Base-by-base conservation (phyloP, 805 yeast species). In the Metschnikowia noctiluminum region DNA sequence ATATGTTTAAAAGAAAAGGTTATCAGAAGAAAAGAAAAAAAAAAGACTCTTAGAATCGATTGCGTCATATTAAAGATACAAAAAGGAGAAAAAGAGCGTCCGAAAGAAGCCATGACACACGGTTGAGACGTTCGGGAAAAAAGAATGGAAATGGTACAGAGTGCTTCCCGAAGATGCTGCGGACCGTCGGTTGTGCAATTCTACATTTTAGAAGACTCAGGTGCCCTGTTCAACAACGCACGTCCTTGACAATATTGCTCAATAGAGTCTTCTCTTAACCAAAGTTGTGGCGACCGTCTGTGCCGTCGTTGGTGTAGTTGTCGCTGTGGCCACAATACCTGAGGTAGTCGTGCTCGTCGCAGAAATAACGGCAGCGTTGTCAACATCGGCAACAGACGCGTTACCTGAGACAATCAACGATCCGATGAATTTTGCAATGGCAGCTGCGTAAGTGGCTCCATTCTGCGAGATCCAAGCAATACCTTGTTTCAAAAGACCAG, bases 401-500 rank as follows among this genome's bases (percentile, higher is more conserved):
- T 45, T 35, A 45, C 74, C 74, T 28, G 52, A 34, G 4, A 52
- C 48, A 40, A 70, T 53, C 46, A 55, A 40, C 42, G 54, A 55
- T 41, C 68, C 67, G 28, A 71, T 49, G 64, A 68, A 61, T 34
- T 49, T 28, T 35, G 68, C 66, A 42, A 66, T 43, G 13, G 58
- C 60, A 34, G 56, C 46, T 36, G 53, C 58, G 51, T 58, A 59
- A 30, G 61, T 54, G 37, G 63, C 59, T 50, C 71, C 74, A 58
- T 61, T 58, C 36, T 49, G 49, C 21, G 54, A 51, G 39, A 68
- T 46, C 60, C 56, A 66, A 34, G 48, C 38, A 39, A 70, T 53
- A 43, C 62, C 66, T 4, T 58, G 37, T 45, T 54, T 51, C 56
- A 70, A 64, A 28, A 71, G 35, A 51, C 76, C 76, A 12, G 65